Evolutionary conservation across 495 filamentous ascomycete species (phyloP), one percentile per base, ranked within the genome.

Genomic region (Penicillium macrosclerotiorum): DNA sequence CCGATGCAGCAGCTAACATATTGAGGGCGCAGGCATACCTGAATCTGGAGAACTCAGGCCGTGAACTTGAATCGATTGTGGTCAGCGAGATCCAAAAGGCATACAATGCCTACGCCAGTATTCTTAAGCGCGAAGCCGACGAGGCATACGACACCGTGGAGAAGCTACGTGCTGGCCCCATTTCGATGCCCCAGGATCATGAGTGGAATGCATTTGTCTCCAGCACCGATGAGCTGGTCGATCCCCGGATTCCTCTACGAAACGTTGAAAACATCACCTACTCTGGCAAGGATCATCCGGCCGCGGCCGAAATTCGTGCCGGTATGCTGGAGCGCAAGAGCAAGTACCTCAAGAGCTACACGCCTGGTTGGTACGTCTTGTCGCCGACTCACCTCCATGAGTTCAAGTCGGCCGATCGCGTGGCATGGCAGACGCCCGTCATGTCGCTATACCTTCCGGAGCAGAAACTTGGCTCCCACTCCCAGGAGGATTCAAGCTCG

Each of bases 291-390:
- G 80, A 95, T 57, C 88, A 96, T 62, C 86, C 86, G 39, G 85
- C 90, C 29, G 89, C 88, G 24, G 80, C 84, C 42, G 93, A 96
- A 59, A 84, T 98, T 25, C 77, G 89, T 37, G 86, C 88, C 5
- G 93, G 93, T 1, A 84, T 95, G 71, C 74, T 98, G 41, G 93
- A 98, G 72, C 85, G 93, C 36, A 98, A 96, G 80, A 94, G 88
- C 77, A 98, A 97, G 62, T 98, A 97, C 64, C 73, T 98, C 31
- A 98, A 97, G 78, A 96, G 90, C 60, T 98, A 96, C 64, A 91
- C 91, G 3, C 86, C 92, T 18, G 93, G 93, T 67, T 98, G 93
- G 93, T 98, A 96, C 68, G 90, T 97, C 8, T 70, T 98, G 45
- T 95, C 93, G 47, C 88, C 93, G 16, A 97, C 93, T 26, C 93